Evolutionary conservation across 192 early-diverging fungal species (phyloP), one percentile per base, ranked within the genome.

Genomic region (Coemansia sp.): DNA sequence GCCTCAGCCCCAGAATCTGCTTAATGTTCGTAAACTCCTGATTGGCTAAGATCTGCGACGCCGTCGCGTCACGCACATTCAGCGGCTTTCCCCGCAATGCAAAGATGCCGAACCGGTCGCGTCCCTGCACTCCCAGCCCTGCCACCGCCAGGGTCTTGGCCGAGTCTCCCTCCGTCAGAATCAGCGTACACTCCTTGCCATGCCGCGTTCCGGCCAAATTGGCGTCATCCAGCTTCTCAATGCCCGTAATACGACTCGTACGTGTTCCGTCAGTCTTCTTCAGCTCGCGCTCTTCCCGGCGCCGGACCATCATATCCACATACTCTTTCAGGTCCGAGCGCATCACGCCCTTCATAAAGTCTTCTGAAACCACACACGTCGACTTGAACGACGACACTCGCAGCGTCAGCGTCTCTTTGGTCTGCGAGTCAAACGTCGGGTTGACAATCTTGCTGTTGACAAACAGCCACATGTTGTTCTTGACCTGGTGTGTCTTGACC

Each of bases 91-190:
- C 97, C 14, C 94, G 92, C 52, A 99, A 80, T 21, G 97, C 93
- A 72, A 95, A 99, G 16, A 99, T 96, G 37, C 95, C 95, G 74
- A 86, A 99, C 48, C 86, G 79, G 68, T 97, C 92, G 17, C 94
- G 82, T 21, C 94, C 95, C 29, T 96, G 88, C 16, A 95, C 93
- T 35, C 87, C 85, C 37, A 98, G 77, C 6, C 95, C 95, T 35
- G 87, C 80, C 31, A 98, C 85, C 11, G 93, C 95, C 25, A 97
- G 77, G 0, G 94, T 77, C 62, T 96, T 97, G 74, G 94, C 95
- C 10, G 94, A 96, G 71, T 97, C 95, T 76, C 95, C 95, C 84
- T 97, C 97, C 0, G 97, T 98, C 56, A 99, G 82, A 72, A 99
- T 96, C 54, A 99, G 82, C 16, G 95, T 98, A 75, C 97, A 99